Evolutionary conservation across 2,329 filamentous ascomycete genomes (phyloP), one percentile per base, ranked within the genome.

Genomic region (Harringtonia aguacate): DNA sequence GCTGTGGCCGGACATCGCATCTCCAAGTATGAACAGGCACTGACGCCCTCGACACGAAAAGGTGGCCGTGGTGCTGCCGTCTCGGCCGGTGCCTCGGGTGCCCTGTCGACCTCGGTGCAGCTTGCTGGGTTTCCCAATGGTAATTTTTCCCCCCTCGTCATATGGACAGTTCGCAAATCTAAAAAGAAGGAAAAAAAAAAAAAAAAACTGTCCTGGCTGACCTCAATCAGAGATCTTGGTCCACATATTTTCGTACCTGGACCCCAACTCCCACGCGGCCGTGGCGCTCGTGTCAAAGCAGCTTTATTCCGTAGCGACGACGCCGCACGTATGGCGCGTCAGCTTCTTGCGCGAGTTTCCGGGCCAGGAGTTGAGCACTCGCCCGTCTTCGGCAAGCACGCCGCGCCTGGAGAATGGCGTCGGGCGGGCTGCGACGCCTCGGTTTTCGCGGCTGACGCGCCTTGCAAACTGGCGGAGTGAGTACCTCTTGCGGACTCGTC

Each of bases 381-480:
- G 36, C n/a, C 20, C n/a, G 8, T 17, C 9, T n/a, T 29, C 35
- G 22, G 6, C 13, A 13, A 22, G 31, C 28, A 17, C 40, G 46
- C 31, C 27, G 13, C 36, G 15, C 12, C 36, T 24, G 33, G 31
- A 33, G 8, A 39, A 64, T 43, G 79, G 77, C 55, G 61, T 61
- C 44, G 67, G 88, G 36, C 75, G 77, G 24, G 82, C 84, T 1
- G 84, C 92, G 56, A 76, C 77, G 53, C 84, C 88, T 36, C 76
- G 79, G 51, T 98, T 97, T 56, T 78, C 85, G 15, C 79, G 89
- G 36, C 72, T 98, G 44, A 94, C 86, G 10, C 73, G 80, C 4
- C 66, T 89, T 48, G 84, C 88, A n/a, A 92, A 89, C 9, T 97
- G 92, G 90, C 78, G 90, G 53, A 95, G 86, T 62, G 92, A 98